phyloP scores from a whole-genome alignment of 345 rosid species.

The Citrus glauca region DNA sequence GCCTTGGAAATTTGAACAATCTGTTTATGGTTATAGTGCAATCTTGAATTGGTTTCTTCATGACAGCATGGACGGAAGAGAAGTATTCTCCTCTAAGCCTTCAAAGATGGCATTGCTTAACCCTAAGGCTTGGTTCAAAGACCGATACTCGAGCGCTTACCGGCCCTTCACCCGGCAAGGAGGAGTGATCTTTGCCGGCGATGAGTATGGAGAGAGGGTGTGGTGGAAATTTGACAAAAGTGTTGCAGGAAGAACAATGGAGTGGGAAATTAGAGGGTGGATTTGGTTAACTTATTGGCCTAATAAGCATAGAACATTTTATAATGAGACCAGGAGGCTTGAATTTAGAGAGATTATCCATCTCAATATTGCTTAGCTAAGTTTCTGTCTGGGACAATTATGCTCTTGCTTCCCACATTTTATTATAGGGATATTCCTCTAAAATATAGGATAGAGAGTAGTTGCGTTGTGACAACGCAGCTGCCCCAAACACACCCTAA shows the following conservation, averaged over 20 bases:
- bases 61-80: slow-evolving; percentile 69
- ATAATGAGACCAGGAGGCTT: slow-evolving; percentile 69
- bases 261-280: slow-evolving; percentile 78
- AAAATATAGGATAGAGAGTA: no score
- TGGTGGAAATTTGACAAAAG: slow-evolving; percentile 68
- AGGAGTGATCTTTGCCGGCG: slow-evolving; percentile 81
- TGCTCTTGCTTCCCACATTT: no score
- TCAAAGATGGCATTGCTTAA: slow-evolving; percentile 54
- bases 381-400: fast-evolving
- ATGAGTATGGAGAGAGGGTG: slow-evolving; percentile 70
- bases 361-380: slow-evolving; percentile 41
- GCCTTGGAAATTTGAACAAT: slow-evolving; percentile 87
- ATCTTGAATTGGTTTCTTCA: slow-evolving; percentile 84
- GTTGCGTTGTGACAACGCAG: no score
- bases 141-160: slow-evolving; percentile 60
- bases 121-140: slow-evolving; percentile 81
- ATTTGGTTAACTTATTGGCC: slow-evolving; percentile 97
- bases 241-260: slow-evolving; percentile 58
- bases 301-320: slow-evolving; percentile 62
- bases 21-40: slow-evolving; percentile 59
- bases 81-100: slow-evolving; percentile 76
- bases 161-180: slow-evolving; percentile 79
- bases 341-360: slow-evolving; percentile 66
- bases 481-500: no score
- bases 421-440: no score